Base-by-base conservation (phyloP, 352 stramenopile genomes). In the Phytophthora meadii region DNA sequence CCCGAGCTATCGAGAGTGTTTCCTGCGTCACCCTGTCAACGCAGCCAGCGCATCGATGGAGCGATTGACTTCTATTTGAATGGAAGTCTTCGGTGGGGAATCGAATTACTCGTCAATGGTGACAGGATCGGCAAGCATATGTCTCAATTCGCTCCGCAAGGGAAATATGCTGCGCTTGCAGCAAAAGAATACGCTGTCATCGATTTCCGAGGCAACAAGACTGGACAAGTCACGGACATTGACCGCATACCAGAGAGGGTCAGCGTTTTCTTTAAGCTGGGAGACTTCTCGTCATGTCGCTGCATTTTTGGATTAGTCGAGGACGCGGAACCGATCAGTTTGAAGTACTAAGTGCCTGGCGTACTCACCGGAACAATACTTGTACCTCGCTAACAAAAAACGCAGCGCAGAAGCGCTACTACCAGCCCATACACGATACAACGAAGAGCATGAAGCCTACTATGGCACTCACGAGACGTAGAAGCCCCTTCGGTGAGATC, bases 361-460 rank as follows among this genome's bases (percentile, higher is more conserved):
- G 19, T 19, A 19, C 19, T 19, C 19, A 19, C 19, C 19, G 1
- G 19, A 19, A 19, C 19, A 19, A 19, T 19, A 19, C 19, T 19
- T 1, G 19, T 19, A 19, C 19, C 19, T 19, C 19, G 19, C 19
- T 19, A 19, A 19, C 19, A 19, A 19, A 19, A 19, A 19, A 19
- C 19, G 19, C 19, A 19, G 19, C 19, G 19, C 19, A 19, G 19
- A 19, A 19, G 19, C 19, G 19, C 19, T 19, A 19, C 19, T 19
- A 19, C 19, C 19, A 19, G 19, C 81, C 82, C 0, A 76, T 62
- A 32, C 79, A 88, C 3, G 66, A 79, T 22, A 89, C 65, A 22
- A 69, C 57, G 24, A 88, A 73, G 36, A 90, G 65, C 57, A 67
- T 61, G 0, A 79, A n/a, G 1, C 73, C 79, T 9, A 72, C 49